Evolutionary conservation across 2,329 filamentous ascomycete genomes (phyloP).

Genomic region (Epichloe hybrida): DNA sequence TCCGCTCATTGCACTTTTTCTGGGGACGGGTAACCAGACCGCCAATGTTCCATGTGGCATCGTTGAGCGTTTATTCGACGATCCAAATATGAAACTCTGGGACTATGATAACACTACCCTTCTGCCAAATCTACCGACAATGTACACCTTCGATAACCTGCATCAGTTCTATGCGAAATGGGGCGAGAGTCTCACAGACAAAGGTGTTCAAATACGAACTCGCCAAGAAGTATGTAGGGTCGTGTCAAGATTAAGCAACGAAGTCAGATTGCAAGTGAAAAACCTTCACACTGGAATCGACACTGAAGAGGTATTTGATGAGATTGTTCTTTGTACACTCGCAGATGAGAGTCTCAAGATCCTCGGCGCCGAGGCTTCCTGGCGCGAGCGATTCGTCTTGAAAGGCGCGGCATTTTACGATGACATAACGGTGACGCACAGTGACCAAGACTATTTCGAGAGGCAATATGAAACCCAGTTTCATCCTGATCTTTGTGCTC

Average conservation of each 20-base stretch:
- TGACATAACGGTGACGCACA: slow-evolving; percentile 59
- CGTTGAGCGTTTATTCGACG: slow-evolving; percentile 45
- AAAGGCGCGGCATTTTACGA: slow-evolving; percentile 57
- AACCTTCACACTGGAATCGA: slow-evolving; percentile 36
- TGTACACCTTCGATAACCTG: slow-evolving; percentile 54
- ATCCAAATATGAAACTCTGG: slow-evolving; percentile 47
- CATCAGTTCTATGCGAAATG: slow-evolving; percentile 47
- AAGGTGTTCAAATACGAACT: slow-evolving; percentile 42
- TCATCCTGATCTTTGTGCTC: slow-evolving; percentile 34
- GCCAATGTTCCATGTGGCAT: slow-evolving; percentile 58
- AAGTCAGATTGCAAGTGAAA: slow-evolving; percentile 40
- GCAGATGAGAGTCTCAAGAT: slow-evolving; percentile 52
- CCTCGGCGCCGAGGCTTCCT: slow-evolving; percentile 41
- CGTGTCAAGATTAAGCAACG: slow-evolving; percentile 33
- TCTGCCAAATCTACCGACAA: slow-evolving; percentile 45
- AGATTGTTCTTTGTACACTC: slow-evolving; percentile 51
- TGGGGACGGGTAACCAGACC: slow-evolving; percentile 63
- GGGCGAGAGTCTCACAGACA: slow-evolving; percentile 37
- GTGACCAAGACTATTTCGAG: slow-evolving; percentile 50
- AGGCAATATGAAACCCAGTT: slow-evolving; percentile 54
- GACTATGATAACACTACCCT: slow-evolving; percentile 41
- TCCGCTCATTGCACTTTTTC: slow-evolving; percentile 58
- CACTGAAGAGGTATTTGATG: slow-evolving; percentile 43
- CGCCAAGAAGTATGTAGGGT: slow-evolving; percentile 42
- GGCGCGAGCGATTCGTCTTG: slow-evolving; percentile 52